Evolutionary conservation across 805 yeast species (phyloP), one percentile per base, ranked within the genome.

Genomic region (Metschnikowia lunata): DNA sequence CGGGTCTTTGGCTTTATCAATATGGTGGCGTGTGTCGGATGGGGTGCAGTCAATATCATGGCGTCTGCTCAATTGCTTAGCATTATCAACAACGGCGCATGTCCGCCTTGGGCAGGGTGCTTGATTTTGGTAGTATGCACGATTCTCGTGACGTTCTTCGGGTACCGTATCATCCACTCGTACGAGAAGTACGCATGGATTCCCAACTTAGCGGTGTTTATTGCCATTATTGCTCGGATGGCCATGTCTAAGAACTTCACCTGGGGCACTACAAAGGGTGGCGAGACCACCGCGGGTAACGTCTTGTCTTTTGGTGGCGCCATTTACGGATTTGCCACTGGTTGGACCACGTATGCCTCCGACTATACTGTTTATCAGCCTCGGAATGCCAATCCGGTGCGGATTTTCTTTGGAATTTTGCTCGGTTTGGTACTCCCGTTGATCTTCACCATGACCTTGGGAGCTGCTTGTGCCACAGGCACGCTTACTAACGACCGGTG

Each of bases 31-130:
- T 87, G 96, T 76, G 79, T 89, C 44, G 97, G 97, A 56, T 90
- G 97, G 97, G 86, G 93, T 66, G 88, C 96, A 8, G 91, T 88
- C 38, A 90, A 90, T 67, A 87, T 86, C 49, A 85, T 89, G 79
- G 85, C 89, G 28, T 81, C 93, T 30, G 96, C 96, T 23, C 93
- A 88, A 64, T 69, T 89, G 51, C 71, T 89, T 47, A 81, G 83
- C 66, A 79, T 85, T 60, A 83, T 90, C 48, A 88, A 88, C 71
- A 69, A 72, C 49, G 72, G 71, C 32, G 69, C 69, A 26, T 70
- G 84, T 54, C 97, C 97, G 34, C 85, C 91, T 32, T 86, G 95
- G 93, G 97, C 88, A 32, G 97, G 93, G 30, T 83, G 95, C 65
- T 57, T 90, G 41, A 76, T 90, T 46, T 70, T 90, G 56, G 77